Base-by-base conservation (phyloP, 1,284 basidiomycete genomes). In the Rhodotorula sp. region DNA sequence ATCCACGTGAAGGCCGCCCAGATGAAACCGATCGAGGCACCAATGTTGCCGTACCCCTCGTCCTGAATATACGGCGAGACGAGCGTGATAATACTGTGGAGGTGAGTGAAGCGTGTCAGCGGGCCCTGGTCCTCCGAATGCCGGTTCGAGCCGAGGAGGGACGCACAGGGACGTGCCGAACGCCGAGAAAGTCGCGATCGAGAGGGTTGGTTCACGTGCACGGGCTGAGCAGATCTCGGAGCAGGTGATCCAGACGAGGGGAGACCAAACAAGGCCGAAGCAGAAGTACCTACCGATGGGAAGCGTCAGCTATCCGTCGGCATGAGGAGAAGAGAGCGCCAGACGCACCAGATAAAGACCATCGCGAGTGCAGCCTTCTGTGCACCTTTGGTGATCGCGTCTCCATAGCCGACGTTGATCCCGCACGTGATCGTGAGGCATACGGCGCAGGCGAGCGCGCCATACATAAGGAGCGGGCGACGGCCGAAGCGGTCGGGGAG, bases 1-100 rank as follows among this genome's bases (percentile, higher is more conserved):
- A 67, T 62, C 48, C 68, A 64, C 4, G 64, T 66, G 64, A 66
- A 66, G 7, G 27, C 64, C 21, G 46, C 55, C 51, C 51, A 53
- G 51, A 53, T 54, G 59, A 67, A 67, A 4, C 65, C 65, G 50
- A 61, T 61, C n/a, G 39, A 34, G 8, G 27, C 36, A 17, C 78
- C 78, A 10, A 78, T 39, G 60, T 72, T 73, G 10, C 76, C 78
- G 58, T 77, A 77, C 3, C 63, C 73, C 10, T 56, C 55, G 54
- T 78, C 69, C 53, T 78, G 77, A 53, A 78, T 64, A 69, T 72
- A 78, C 13, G 78, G 78, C 37, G 68, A 67, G 50, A 78, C 75
- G 37, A 73, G 70, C 37, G 57, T 70, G 74, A 78, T 75, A 64
- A 75, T 50, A 50, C 75, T 70, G 61, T 19, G 19, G 3, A 37